Conservation (phyloP, 164 flowering plant species). For the Litsea cubeba region DNA sequence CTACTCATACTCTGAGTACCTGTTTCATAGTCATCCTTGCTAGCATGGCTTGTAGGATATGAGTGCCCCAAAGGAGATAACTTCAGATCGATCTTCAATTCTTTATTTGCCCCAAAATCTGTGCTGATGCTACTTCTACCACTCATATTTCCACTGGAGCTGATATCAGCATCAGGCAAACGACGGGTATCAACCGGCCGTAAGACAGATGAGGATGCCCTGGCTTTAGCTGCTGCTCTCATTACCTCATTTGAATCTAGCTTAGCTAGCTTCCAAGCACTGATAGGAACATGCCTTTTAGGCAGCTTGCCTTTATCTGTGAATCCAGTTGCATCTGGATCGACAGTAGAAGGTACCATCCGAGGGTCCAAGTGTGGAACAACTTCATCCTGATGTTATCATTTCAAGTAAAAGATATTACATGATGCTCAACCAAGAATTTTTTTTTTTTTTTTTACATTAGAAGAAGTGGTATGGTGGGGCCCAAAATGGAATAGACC, state of each 20-base stretch:
- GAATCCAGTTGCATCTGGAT: constrained; percentile 75
- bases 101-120: constrained; percentile 56
- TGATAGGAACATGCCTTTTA: constrained; percentile 58
- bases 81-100: constrained; percentile 38
- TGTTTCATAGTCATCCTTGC: constrained; percentile 76
- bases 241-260: constrained; percentile 78
- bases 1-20: constrained; percentile 84
- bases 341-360: constrained; percentile 85
- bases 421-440: background rate
- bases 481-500: background rate
- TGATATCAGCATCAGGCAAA: constrained; percentile 43
- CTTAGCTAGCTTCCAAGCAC: constrained; percentile 96
- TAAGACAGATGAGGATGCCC: constrained; percentile 91
- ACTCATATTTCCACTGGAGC: constrained; percentile 76
- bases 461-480: background rate
- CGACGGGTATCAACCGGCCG: constrained; percentile 64
- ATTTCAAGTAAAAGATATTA: background rate
- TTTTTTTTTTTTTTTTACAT: background rate
- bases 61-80: constrained; percentile 50
- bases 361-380: constrained; percentile 92
- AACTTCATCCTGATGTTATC: constrained; percentile 74
- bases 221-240: constrained; percentile 88
- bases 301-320: constrained; percentile 48
- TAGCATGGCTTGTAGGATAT: constrained; percentile 70
- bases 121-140: constrained; percentile 71